These are phyloP conservation scores for Prunus dulcis DNA, from an alignment of 306 rosid genomes.

Conservation along the genomic window DNA sequence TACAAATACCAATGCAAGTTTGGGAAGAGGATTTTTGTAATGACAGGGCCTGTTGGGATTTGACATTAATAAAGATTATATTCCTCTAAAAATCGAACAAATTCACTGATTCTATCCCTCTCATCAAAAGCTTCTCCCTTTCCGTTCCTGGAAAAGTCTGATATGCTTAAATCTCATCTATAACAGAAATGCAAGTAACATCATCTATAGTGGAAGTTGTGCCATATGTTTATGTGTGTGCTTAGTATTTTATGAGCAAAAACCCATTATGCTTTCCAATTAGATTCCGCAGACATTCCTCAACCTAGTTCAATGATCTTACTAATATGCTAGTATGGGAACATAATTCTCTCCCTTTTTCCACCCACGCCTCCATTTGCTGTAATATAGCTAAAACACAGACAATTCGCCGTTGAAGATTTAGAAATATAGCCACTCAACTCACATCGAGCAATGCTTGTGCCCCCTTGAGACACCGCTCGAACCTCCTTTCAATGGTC, in stretches of 20 bases:
- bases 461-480: no score
- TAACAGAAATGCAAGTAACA: neutral
- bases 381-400: no score
- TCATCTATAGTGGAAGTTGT: neutral
- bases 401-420: no score
- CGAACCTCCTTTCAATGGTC: no score
- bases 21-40: constrained; percentile 21
- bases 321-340: neutral
- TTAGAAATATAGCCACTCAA: no score
- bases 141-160: constrained; percentile 27
- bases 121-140: constrained; percentile 18
- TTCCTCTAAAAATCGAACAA: constrained; percentile 41
- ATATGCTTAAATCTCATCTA: constrained; percentile 19
- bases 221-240: neutral
- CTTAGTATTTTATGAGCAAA: neutral
- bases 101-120: constrained; percentile 45
- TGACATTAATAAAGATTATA: constrained; percentile 37
- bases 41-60: constrained; percentile 41
- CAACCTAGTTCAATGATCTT: neutral
- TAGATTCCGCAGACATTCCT: neutral
- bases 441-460: no score
- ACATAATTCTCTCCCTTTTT: no score
- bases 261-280: neutral
- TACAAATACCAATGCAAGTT: constrained; percentile 28
- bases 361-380: neutral